Evolutionary conservation across 768 basidiomycete genomes (phyloP).

Genomic region (Pholiota molesta): DNA sequence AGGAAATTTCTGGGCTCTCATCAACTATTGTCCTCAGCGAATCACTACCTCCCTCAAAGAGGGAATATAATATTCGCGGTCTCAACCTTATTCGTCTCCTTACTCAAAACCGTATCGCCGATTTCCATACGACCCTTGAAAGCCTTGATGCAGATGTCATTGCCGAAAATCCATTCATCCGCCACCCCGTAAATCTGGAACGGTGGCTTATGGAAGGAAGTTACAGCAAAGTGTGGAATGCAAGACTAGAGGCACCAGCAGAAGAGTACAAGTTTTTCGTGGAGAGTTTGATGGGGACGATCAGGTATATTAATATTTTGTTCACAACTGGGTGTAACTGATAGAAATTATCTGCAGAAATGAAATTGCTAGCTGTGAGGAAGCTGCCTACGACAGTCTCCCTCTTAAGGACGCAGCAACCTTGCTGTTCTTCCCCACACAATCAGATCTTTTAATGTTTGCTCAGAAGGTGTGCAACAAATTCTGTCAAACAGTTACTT

Average conservation of each 20-base stretch:
- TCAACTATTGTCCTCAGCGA: constrained; percentile 41
- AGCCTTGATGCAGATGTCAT: constrained; percentile 77
- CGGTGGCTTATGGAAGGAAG: constrained; percentile 98
- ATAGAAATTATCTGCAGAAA: constrained; percentile 51
- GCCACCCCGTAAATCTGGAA: constrained; percentile 90
- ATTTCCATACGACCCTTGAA: constrained; percentile 97
- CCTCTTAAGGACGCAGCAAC: constrained; percentile 90
- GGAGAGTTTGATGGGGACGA: constrained; percentile 91
- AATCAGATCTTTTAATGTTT: constrained; percentile 81
- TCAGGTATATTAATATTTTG: constrained; percentile 56
- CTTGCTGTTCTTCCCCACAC: constrained; percentile 87
- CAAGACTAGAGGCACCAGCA: constrained; percentile 87
- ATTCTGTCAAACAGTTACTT: neutral
- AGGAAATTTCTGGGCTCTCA: neutral
- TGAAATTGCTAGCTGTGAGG: constrained; percentile 97
- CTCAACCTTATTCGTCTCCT: constrained; percentile 94
- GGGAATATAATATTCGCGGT: constrained; percentile 87
- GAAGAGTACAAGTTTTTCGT: constrained; percentile 96
- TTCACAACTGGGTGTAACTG: neutral
- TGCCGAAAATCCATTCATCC: constrained; percentile 70
- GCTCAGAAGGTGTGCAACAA: constrained; percentile 62
- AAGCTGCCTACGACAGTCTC: constrained; percentile 89
- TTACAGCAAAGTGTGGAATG: constrained; percentile 97
- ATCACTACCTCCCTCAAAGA: constrained; percentile 78
- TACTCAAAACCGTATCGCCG: constrained; percentile 94